Conservation (phyloP, 768 basidiomycete genomes). For the Guyanaporus albipodus region DNA sequence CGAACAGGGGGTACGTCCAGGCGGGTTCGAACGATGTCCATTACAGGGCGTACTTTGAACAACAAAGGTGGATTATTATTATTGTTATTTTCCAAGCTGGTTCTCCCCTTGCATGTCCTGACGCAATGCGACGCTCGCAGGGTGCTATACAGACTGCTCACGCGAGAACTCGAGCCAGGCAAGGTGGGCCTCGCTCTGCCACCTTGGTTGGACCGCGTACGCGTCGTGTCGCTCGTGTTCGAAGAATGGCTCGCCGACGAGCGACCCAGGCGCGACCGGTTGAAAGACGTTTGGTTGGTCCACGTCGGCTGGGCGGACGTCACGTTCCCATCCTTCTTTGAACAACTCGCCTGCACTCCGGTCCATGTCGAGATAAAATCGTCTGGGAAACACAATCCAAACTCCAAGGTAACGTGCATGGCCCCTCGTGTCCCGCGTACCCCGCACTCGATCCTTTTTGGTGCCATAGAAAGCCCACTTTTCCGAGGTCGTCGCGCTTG, state of each 20-base stretch:
- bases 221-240: conserved; percentile 36
- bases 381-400: conserved; percentile 8
- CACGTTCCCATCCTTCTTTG: conserved; percentile 25
- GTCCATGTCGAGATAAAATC: conserved; percentile 20
- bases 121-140: conserved; percentile 24
- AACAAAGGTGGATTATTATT: conserved; percentile 34
- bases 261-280: conserved; percentile 27
- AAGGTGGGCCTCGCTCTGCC: conserved; percentile 31
- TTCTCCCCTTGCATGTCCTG: neutral
- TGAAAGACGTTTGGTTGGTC: conserved; percentile 32
- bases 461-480: conserved; percentile 11
- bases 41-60: conserved; percentile 43
- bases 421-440: neutral
- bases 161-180: conserved; percentile 16
- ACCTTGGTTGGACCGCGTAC: conserved; percentile 31
- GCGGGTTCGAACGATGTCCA: conserved; percentile 17
- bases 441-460: neutral
- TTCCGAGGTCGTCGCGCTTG: conserved; percentile 16
- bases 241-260: conserved; percentile 34
- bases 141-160: conserved; percentile 31
- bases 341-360: conserved; percentile 8
- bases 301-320: conserved; percentile 44
- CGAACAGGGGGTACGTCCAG: conserved; percentile 36
- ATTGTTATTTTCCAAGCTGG: neutral
- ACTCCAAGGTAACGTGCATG: conserved; percentile 14